Evolutionary conservation across 2,329 filamentous ascomycete species (phyloP).

Genomic region (Pleoardoris graminearum): DNA sequence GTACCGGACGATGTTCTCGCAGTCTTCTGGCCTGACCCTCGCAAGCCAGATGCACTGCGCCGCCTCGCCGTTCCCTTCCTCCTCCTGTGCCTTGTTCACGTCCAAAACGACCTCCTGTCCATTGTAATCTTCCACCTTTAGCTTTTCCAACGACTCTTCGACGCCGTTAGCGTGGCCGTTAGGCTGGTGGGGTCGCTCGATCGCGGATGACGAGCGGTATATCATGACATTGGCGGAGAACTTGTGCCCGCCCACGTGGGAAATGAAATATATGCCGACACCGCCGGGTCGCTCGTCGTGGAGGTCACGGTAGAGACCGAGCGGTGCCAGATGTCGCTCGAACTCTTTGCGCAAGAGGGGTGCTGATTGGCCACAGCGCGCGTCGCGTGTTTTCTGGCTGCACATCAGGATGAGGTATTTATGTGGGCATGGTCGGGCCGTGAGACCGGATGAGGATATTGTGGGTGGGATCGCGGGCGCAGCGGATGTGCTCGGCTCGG

Average conservation of each 20-base stretch:
- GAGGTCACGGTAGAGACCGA: constrained; percentile 83
- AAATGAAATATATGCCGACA: constrained; percentile 95
- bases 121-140: constrained; percentile 46
- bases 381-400: constrained; percentile 91
- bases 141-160: constrained; percentile 41
- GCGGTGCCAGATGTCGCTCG: constrained; percentile 80
- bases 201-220: constrained; percentile 64
- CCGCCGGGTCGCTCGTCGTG: constrained; percentile 88
- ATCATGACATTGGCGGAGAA: constrained; percentile 94
- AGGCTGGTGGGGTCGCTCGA: constrained; percentile 20
- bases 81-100: constrained; percentile 43
- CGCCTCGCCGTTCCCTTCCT: constrained; percentile 53
- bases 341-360: constrained; percentile 87
- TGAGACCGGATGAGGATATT: constrained; percentile 49
- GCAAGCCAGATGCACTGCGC: constrained; percentile 93
- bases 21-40: constrained; percentile 81
- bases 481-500: constrained; percentile 1
- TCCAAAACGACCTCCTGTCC: constrained; percentile 41
- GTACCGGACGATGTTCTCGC: constrained; percentile 86
- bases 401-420: constrained; percentile 87
- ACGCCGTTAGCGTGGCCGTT: constrained; percentile 30
- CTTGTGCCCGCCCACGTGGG: constrained; percentile 94
- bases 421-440: constrained; percentile 74
- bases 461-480: constrained; percentile 28
- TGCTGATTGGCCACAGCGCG: constrained; percentile 90